phyloP scores from a whole-genome alignment of 2,329 filamentous ascomycete species.

The Diaporthe ilicicola region DNA sequence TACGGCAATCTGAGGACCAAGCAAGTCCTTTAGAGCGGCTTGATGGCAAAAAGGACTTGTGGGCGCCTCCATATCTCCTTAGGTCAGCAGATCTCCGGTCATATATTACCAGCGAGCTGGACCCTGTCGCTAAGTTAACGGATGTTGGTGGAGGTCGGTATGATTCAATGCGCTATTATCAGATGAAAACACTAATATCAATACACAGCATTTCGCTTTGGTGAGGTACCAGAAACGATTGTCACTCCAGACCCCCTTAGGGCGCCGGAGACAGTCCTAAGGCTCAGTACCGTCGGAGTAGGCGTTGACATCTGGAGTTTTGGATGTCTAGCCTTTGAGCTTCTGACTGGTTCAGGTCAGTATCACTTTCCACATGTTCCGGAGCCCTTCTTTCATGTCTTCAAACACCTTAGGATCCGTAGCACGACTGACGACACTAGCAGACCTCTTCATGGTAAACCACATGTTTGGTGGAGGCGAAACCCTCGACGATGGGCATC shows the following conservation, averaged over 20 bases:
- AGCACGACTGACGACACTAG: too few relatives aligned
- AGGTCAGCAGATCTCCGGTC: neutral
- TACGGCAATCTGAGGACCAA: neutral
- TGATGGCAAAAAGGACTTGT: slow-evolving; percentile 17
- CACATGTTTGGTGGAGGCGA: slow-evolving; percentile 11
- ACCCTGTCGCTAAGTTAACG: slow-evolving; percentile 17
- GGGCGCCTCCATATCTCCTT: slow-evolving; percentile 23
- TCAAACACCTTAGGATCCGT: too few relatives aligned
- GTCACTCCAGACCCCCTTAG: neutral
- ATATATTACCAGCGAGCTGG: slow-evolving; percentile 6
- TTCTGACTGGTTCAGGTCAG: slow-evolving; percentile 33
- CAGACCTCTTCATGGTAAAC: slow-evolving; percentile 29
- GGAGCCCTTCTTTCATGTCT: too few relatives aligned
- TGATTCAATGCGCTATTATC: neutral
- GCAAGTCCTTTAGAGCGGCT: slow-evolving; percentile 9
- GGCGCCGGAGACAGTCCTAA: slow-evolving; percentile 17
- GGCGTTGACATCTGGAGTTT: slow-evolving; percentile 37
- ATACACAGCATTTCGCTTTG: slow-evolving; percentile 1
- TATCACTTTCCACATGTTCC: too few relatives aligned
- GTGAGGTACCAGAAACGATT: neutral
- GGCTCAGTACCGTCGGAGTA: neutral
- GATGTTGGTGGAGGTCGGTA: slow-evolving; percentile 21
- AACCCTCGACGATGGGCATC: slow-evolving; percentile 26
- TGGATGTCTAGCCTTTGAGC: slow-evolving; percentile 36
- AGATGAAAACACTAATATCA: neutral